Percentiles rank a stretch among this genome's conserved stretches.
phyloP scores from a whole-genome alignment of 1,139 yeast genomes.

The Scheffersomyces quercinus region DNA sequence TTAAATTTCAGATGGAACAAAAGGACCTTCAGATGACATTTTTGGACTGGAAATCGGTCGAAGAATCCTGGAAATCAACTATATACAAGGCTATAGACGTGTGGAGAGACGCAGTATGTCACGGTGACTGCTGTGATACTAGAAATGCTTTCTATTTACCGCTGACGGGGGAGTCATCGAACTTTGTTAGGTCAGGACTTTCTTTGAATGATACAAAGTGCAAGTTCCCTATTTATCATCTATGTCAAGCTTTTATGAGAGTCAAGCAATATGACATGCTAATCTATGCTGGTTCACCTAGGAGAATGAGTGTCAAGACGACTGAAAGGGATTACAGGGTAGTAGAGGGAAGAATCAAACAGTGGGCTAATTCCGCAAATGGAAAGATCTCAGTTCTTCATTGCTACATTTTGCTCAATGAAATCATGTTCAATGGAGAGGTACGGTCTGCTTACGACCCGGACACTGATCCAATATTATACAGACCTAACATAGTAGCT shows the following conservation, averaged over 20 bases:
- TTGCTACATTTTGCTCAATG: constrained; percentile 60
- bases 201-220: constrained; percentile 36
- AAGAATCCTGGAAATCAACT: constrained; percentile 61
- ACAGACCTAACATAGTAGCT: constrained; percentile 56
- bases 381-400: constrained; percentile 41
- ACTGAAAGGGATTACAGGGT: constrained; percentile 50
- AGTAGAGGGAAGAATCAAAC: constrained; percentile 50
- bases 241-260: constrained; percentile 65
- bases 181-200: background rate
- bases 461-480: constrained; percentile 50
- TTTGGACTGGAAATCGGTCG: constrained; percentile 28
- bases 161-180: background rate
- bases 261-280: constrained; percentile 74
- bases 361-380: constrained; percentile 32
- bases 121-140: constrained; percentile 25
- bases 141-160: constrained; percentile 15
- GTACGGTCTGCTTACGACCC: constrained; percentile 40
- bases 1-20: constrained; percentile 72
- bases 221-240: constrained; percentile 55
- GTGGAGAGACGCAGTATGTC: constrained; percentile 44
- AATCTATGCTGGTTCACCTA: constrained; percentile 75
- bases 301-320: constrained; percentile 72
- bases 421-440: constrained; percentile 44
- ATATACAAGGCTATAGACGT: constrained; percentile 60
- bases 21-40: constrained; percentile 53